Percentiles rank a stretch among this genome's conserved stretches.
These are phyloP conservation scores for Trypethelium eluteriae DNA, from an alignment of 495 filamentous ascomycete species.

Conservation along the genomic window DNA sequence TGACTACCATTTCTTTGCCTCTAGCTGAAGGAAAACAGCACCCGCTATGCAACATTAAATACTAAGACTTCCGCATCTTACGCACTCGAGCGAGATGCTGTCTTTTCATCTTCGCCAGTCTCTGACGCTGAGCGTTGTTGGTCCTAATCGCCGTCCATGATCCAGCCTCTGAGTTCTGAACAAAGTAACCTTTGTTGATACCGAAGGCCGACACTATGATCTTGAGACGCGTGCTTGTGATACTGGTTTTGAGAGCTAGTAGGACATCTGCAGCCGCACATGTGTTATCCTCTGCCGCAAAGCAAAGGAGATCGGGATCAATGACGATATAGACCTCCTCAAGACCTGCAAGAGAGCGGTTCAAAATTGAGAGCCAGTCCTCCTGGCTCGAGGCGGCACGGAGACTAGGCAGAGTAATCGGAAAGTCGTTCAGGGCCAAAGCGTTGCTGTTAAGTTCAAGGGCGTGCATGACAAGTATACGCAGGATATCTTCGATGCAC, in stretches of 20 bases:
- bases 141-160: neutral
- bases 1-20: neutral
- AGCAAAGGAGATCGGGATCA: neutral
- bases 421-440: neutral
- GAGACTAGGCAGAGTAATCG: neutral
- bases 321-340: neutral
- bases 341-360: neutral
- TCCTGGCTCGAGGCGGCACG: neutral
- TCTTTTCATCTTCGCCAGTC: neutral
- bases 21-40: neutral
- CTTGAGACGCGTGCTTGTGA: neutral
- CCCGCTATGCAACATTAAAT: neutral
- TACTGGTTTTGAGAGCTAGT: neutral
- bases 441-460: neutral
- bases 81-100: neutral
- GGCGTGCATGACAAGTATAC: neutral
- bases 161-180: neutral
- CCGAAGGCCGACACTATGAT: neutral
- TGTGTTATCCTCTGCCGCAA: neutral
- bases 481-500: neutral
- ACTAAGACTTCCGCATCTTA: neutral
- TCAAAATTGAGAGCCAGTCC: neutral
- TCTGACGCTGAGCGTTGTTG: neutral
- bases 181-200: neutral
- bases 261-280: neutral